Conservation (phyloP, 2,329 filamentous ascomycete genomes). For the Amylocarpus encephaloides region DNA sequence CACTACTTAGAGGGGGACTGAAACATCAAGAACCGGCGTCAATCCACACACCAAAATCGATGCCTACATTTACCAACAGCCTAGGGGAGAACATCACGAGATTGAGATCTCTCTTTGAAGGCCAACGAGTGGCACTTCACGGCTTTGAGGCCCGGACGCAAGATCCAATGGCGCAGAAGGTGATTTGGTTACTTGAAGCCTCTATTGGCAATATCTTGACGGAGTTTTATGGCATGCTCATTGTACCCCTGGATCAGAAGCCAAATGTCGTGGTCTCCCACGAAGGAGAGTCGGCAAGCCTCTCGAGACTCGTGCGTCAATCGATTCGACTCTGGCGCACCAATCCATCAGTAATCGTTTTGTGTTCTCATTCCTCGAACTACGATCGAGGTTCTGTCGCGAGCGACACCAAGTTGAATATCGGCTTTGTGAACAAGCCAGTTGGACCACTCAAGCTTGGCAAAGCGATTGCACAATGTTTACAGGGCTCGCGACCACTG, state of each 20-base stretch:
- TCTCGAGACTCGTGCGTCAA: slow-evolving; percentile 15
- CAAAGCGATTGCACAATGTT: slow-evolving; percentile 25
- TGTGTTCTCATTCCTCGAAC: slow-evolving; percentile 27
- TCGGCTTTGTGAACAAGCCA: slow-evolving; percentile 30
- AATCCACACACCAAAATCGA: slow-evolving; percentile 16
- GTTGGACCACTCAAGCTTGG: slow-evolving; percentile 30
- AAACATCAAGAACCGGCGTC: slow-evolving; percentile 15
- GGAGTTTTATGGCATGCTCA: slow-evolving; percentile 29
- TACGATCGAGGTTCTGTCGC: slow-evolving; percentile 18
- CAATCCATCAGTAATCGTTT: slow-evolving; percentile 23
- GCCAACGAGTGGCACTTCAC: slow-evolving; percentile 23
- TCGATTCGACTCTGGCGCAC: slow-evolving; percentile 4
- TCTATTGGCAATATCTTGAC: slow-evolving; percentile 26
- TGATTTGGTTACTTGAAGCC: slow-evolving; percentile 18
- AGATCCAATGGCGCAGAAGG: slow-evolving; percentile 22
- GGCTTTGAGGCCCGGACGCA: slow-evolving; percentile 24
- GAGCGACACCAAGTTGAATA: slow-evolving; percentile 15
- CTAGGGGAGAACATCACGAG: slow-evolving; percentile 23
- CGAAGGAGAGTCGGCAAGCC: slow-evolving; percentile 16
- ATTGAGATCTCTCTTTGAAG: slow-evolving; percentile 18
- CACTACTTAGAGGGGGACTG: slow-evolving; percentile 27
- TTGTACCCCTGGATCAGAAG: slow-evolving; percentile 24
- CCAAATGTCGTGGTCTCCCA: slow-evolving; percentile 27
- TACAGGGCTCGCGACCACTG: slow-evolving; percentile 15
- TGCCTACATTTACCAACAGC: slow-evolving; percentile 16